Base-by-base conservation (phyloP, 1,284 basidiomycete genomes). In the Leccinum insigne region DNA sequence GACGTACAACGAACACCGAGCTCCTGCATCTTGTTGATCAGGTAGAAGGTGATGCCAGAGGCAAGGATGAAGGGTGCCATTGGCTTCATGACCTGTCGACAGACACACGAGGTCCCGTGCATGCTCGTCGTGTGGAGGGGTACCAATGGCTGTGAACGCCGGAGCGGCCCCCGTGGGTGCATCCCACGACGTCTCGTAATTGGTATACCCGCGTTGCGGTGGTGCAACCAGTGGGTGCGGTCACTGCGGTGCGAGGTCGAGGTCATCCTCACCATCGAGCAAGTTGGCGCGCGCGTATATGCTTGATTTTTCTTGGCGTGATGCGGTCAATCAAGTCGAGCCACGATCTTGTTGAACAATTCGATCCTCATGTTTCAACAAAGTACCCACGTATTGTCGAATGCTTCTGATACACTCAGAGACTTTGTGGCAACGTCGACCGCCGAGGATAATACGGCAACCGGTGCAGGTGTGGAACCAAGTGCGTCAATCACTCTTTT, bases 211-310 rank as follows among this genome's bases (percentile, higher is more conserved):
- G 32, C 67, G 75, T 42, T 79, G 75, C 5, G 54, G 23, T 49
- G 4, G 47, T 21, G 18, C n/a, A 11, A 11, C 47, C 47, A 49
- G 18, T 26, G 52, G 52, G 4, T 32, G 32, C 32, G 79, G 70
- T 2, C 32, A 32, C 32, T 32, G 32, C 32, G 13, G 56, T 16
- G 32, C 47, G 29, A 66, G 63, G 42, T 78, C 72, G 64, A 78
- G 73, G 62, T 83, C 78, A 66, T 82, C 83, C 44, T 86, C 85
- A 54, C 80, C 82, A 2, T 79, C 79, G 56, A 84, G 78, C 2
- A 84, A 69, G 23, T 75, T 77, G 0, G 77, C 75, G 14, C 83
- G 77, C 13, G 81, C 32, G 32, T 70, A n/a, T 66, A 78, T 14
- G 77, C 74, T 11, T 77, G 77, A 29, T 74, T 75, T 14, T 77